phyloP scores from a whole-genome alignment of 176 grass and related monocot genomes.

The Oryza meridionalis region DNA sequence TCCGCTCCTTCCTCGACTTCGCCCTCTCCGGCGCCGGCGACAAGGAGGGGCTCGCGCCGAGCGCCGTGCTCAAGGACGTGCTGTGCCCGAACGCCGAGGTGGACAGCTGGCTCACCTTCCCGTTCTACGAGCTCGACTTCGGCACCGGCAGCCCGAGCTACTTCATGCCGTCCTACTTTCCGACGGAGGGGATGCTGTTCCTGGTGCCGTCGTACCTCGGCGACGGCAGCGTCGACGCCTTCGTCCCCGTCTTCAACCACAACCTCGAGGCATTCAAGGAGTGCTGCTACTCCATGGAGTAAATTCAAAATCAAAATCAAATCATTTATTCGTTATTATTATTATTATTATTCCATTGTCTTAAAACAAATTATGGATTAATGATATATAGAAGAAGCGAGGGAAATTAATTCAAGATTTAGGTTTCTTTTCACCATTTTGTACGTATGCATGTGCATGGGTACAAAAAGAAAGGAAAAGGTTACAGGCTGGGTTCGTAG shows the following conservation, averaged over 20 bases:
- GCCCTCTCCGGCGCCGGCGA: slow-evolving; percentile 47
- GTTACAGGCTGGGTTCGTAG: not conserved
- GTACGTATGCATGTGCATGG: not conserved
- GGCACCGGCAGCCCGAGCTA: slow-evolving; percentile 61
- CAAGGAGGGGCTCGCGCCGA: slow-evolving; percentile 48
- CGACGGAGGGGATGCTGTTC: slow-evolving; percentile 66
- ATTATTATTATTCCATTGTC: too few species aligned
- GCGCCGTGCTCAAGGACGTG: slow-evolving; percentile 49
- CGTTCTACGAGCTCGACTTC: slow-evolving; percentile 79
- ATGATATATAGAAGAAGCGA: not conserved
- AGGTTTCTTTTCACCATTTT: not conserved
- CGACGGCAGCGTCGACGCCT: slow-evolving; percentile 78
- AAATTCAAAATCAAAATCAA: not conserved
- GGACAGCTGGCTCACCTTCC: slow-evolving; percentile 81
- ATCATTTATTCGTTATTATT: not conserved
- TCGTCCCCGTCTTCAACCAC: slow-evolving; percentile 66
- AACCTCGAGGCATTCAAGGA: slow-evolving; percentile 68
- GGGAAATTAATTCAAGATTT: too few species aligned
- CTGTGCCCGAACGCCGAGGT: slow-evolving; percentile 74
- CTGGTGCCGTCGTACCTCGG: slow-evolving; percentile 61
- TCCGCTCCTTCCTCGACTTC: slow-evolving; percentile 80
- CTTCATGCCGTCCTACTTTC: slow-evolving; percentile 83
- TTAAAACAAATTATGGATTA: not conserved
- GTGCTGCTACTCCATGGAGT: slow-evolving; percentile 58
- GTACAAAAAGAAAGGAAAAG: not conserved